Evolutionary conservation across 768 basidiomycete genomes (phyloP), one percentile per base, ranked within the genome.

Genomic region (Nevesoporus exiguus): DNA sequence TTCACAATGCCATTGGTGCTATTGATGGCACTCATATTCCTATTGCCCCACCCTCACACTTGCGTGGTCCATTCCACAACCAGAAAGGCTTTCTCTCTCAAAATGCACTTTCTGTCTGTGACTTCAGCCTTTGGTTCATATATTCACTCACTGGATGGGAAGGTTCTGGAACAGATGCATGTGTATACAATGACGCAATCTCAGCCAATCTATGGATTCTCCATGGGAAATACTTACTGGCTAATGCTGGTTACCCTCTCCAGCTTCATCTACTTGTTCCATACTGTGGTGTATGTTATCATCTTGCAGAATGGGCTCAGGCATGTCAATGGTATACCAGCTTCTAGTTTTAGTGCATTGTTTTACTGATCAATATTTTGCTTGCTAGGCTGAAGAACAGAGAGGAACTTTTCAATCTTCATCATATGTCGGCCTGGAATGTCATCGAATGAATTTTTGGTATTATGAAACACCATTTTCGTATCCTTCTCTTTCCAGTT

Each of bases 251-350:
- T 0, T 60, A 17, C 7, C 36, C 47, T 3, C 5, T 19, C 1
- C 1, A 11, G 1, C n/a, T 1, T 0, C 1, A n/a, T 1, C 9
- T 39, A 0, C 59, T 78, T 3, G 66, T 75, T 2, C 75, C 75
- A 14, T 77, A 74, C 47, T 57, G 57, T 19, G 67, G 70, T 40
- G 15, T 36, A 7, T 14, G 5, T 66, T 77, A 77, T 60, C 73
- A 77, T 46, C 62, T 76, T 34, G 58, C 58, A 9, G 71, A 76
- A 49, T 76, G 73, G 71, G 52, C 21, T 2, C 31, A 13, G 0
- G 27, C 54, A 15, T 7, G n/a, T 15, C 3, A 36, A 15, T 14
- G 34, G 34, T 24, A 22, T 14, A 31, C 19, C 2, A 33, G 34
- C 6, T 36, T 13, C 2, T 14, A 36, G 11, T 14, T 7, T 36